phyloP scores from a whole-genome alignment of 176 grass and related monocot species.

The Thalia dealbata region DNA sequence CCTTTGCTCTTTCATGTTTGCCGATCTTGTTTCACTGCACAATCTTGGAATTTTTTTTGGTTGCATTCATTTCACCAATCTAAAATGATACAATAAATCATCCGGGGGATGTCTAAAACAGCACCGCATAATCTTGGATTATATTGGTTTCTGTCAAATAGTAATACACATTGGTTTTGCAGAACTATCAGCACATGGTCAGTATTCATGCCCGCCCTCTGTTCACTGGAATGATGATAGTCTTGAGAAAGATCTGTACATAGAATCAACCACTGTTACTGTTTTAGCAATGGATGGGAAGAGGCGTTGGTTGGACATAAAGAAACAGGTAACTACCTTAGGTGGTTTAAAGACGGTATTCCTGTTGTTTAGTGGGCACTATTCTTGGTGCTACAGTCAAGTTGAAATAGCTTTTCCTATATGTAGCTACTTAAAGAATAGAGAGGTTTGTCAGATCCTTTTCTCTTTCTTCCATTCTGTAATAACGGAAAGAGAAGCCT shows the following conservation, averaged over 20 bases:
- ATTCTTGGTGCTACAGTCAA: background rate
- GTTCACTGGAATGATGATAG: slow-evolving; percentile 66
- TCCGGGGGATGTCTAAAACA: too few relatives aligned
- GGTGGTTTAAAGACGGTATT: slow-evolving; percentile 2
- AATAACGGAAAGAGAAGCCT: background rate
- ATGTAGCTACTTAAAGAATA: background rate
- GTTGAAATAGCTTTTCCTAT: background rate
- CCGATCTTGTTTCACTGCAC: too few relatives aligned
- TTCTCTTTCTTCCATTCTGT: background rate
- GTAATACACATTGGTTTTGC: slow-evolving; percentile 18
- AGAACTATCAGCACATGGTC: slow-evolving; percentile 46
- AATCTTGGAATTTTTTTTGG: too few relatives aligned
- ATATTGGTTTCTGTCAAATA: too few relatives aligned
- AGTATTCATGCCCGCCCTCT: slow-evolving; percentile 59
- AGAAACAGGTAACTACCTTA: slow-evolving; percentile 44
- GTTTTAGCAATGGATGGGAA: slow-evolving; percentile 96
- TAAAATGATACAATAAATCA: too few relatives aligned
- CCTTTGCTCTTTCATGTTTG: too few relatives aligned
- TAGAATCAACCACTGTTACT: slow-evolving; percentile 67
- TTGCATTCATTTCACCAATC: too few relatives aligned
- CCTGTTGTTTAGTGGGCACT: slow-evolving; percentile 11
- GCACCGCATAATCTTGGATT: too few relatives aligned
- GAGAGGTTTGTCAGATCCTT: background rate
- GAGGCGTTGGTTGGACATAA: slow-evolving; percentile 92
- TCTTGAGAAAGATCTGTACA: slow-evolving; percentile 90